Evolutionary conservation across 371 early-diverging fungal species (phyloP).

Genomic region (Umbelopsis sp.): DNA sequence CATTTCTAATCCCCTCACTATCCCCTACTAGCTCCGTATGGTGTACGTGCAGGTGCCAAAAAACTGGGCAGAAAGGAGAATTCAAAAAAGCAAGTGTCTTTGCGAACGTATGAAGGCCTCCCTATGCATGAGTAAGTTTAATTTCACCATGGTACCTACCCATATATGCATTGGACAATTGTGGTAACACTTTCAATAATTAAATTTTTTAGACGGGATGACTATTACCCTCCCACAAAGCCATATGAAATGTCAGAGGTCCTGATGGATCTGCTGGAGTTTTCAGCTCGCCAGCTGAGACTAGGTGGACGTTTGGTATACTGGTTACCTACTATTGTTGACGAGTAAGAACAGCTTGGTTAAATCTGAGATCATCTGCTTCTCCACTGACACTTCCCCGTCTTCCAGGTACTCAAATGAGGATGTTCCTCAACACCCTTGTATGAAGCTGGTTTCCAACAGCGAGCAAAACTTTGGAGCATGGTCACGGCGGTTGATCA

Average conservation of each 20-base stretch:
- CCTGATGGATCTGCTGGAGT: conserved; percentile 78
- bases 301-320: conserved; percentile 92
- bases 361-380: background rate
- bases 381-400: background rate
- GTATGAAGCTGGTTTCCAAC: conserved; percentile 80
- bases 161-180: background rate
- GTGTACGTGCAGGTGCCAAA: conserved; percentile 97
- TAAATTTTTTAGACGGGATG: conserved; percentile 47
- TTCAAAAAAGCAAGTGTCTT: conserved; percentile 52
- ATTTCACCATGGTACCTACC: background rate
- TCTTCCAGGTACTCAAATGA: conserved; percentile 59
- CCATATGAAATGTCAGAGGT: conserved; percentile 95
- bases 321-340: conserved; percentile 94
- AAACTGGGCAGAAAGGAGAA: conserved; percentile 79
- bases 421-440: conserved; percentile 88
- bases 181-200: background rate
- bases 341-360: conserved; percentile 58
- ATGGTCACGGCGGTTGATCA: conserved; percentile 93
- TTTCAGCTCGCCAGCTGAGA: conserved; percentile 80
- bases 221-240: conserved; percentile 88
- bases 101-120: conserved; percentile 66
- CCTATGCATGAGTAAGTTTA: conserved; percentile 55
- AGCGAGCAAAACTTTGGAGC: conserved; percentile 92
- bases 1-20: background rate
- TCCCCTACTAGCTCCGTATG: conserved; percentile 83